Evolutionary conservation across 768 basidiomycete species (phyloP), one percentile per base, ranked within the genome.

Genomic region (Naganishia vaughanmartiniae): DNA sequence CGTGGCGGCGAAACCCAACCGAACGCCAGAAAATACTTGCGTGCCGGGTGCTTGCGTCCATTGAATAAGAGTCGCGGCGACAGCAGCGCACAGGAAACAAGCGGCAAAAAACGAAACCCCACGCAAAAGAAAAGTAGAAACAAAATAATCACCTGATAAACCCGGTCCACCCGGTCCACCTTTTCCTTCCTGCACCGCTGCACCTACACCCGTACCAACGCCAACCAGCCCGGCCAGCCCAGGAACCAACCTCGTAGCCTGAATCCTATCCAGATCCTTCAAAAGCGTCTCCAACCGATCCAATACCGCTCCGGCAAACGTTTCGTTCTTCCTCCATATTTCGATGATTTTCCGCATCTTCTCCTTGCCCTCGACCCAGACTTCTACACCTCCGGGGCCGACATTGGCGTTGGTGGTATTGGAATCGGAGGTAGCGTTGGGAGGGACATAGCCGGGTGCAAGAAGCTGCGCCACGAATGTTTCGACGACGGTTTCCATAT

Each of bases 321-420:
- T 58, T 14, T 58, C 33, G 24, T 36, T 24, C 33, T 58, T 58
- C 33, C 57, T 33, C 57, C 57, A 58, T 17, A 58, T 58, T 24
- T 58, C 57, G 57, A 58, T 36, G 24, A 58, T 58, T n/a, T 58
- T 58, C 2, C 57, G 57, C 57, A 58, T 58, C 21, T 58, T 58
- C 10, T 58, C 57, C 11, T 33, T 58, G 4, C 31, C 57, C n/a
- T 58, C 57, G 34, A 36, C n/a, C 57, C 57, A 58, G 33, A 58
- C 34, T 12, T 58, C 57, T 12, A 36, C 33, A 4, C 33, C 55
- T 33, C 19, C n/a, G 10, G 57, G 33, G 7, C 48, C 48, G 19
- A n/a, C 48, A 7, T 6, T 51, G n/a, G 7, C 48, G 42, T 15
- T 42, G 42, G 42, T 2, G 42, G 9, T 42, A 15, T 2, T 42